Evolutionary conservation across 768 basidiomycete genomes (phyloP).

Genomic region (Cystobasidium ongulense): DNA sequence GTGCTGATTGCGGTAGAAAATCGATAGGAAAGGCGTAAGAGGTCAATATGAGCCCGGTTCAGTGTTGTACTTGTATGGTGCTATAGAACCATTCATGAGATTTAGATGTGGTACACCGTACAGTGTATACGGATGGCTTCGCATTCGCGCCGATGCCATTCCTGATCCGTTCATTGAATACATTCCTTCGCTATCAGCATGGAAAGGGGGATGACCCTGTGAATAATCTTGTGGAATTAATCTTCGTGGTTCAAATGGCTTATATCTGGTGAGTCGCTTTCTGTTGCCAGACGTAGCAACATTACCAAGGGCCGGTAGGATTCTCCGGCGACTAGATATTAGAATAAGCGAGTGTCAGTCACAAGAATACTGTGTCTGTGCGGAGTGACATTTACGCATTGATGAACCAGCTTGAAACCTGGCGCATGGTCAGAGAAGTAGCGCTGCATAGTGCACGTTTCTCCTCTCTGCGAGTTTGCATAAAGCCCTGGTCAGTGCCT

Average conservation of each 20-base stretch:
- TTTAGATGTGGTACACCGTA: neutral
- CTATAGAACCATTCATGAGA: neutral
- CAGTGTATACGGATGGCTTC: neutral
- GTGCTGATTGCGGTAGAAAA: too few species aligned
- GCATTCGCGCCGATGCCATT: neutral
- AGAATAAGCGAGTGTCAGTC: neutral
- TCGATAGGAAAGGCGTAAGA: too few species aligned
- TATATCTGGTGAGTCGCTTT: slow-evolving; percentile 12
- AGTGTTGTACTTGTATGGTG: neutral
- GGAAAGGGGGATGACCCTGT: neutral
- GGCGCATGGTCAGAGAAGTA: slow-evolving; percentile 17
- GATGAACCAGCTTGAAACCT: slow-evolving; percentile 29
- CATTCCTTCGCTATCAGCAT: neutral
- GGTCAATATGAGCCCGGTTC: too few species aligned
- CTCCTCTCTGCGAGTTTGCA: slow-evolving; percentile 18
- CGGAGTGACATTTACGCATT: slow-evolving; percentile 13
- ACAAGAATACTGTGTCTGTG: neutral
- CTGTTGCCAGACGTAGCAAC: slow-evolving; percentile 8
- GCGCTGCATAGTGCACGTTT: slow-evolving; percentile 8
- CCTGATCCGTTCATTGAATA: neutral
- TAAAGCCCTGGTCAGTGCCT: neutral
- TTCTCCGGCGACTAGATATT: slow-evolving; percentile 11
- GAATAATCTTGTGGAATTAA: neutral
- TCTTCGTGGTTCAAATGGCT: slow-evolving; percentile 2
- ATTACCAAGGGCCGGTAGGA: slow-evolving; percentile 16